Evolutionary conservation across 2,329 filamentous ascomycete genomes (phyloP).

Genomic region (Aspergillus quadricinctus): DNA sequence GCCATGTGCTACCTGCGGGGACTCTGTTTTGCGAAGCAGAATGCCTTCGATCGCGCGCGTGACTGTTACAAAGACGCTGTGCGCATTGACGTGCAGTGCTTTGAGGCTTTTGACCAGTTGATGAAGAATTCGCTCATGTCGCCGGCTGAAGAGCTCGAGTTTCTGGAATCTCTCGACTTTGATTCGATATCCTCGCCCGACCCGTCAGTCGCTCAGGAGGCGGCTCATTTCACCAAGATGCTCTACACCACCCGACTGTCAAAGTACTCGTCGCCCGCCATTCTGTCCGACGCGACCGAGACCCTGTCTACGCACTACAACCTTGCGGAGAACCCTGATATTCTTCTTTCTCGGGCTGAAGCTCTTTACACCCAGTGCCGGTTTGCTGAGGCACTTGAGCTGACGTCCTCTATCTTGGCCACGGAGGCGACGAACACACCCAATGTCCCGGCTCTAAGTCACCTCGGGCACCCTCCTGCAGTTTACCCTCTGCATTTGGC

Average conservation of each 20-base stretch:
- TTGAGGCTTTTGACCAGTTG: conserved; percentile 95
- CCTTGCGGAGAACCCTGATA: conserved; percentile 78
- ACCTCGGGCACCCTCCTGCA: conserved; percentile 42
- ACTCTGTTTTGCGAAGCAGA: conserved; percentile 93
- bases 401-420: conserved; percentile 78
- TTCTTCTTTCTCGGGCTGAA: conserved; percentile 84
- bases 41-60: conserved; percentile 93
- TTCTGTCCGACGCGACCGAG: conserved; percentile 81
- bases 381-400: conserved; percentile 77
- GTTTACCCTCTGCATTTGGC: conserved; percentile 89
- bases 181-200: conserved; percentile 70
- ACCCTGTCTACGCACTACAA: conserved; percentile 92
- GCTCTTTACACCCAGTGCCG: conserved; percentile 91
- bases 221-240: conserved; percentile 89
- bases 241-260: conserved; percentile 93
- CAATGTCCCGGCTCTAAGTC: conserved; percentile 28
- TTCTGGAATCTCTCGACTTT: conserved; percentile 85
- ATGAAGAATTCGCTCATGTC: conserved; percentile 94
- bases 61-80: conserved; percentile 98
- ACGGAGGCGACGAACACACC: conserved; percentile 28
- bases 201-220: conserved; percentile 69
- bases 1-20: conserved; percentile 96
- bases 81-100: conserved; percentile 94
- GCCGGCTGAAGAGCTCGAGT: conserved; percentile 84
- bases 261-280: conserved; percentile 83